These are phyloP conservation scores for Firmiana major DNA, from an alignment of 345 rosid species.

Conservation along the genomic window DNA sequence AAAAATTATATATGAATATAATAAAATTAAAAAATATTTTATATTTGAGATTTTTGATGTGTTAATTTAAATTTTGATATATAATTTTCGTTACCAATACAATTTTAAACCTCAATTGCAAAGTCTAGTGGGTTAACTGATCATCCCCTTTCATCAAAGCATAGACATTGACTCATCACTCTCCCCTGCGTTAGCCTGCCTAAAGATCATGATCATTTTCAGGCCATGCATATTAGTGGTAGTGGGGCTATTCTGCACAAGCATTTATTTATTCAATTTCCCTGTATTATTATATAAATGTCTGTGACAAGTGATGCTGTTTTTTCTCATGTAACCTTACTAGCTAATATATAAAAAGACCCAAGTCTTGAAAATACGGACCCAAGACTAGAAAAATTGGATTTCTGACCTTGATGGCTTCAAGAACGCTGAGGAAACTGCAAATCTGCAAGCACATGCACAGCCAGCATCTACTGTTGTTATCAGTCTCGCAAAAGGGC, in stretches of 20 bases:
- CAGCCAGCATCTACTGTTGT: not conserved
- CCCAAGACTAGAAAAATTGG: not conserved
- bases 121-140: too few relatives aligned
- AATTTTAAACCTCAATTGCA: too few relatives aligned
- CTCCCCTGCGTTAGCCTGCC: conserved; percentile 2
- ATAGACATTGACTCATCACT: conserved; percentile 4
- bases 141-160: not conserved
- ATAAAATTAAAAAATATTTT: too few relatives aligned
- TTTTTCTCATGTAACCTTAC: not conserved
- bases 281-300: not conserved
- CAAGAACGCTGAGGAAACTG: not conserved
- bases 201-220: not conserved
- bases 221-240: not conserved
- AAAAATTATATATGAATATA: too few relatives aligned
- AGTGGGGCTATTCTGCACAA: not conserved
- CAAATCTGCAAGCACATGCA: conserved; percentile 11
- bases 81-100: too few relatives aligned
- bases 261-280: not conserved
- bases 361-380: not conserved
- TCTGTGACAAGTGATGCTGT: too few relatives aligned
- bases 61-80: too few relatives aligned
- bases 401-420: conserved; percentile 8
- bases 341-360: not conserved
- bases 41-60: too few relatives aligned
- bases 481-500: not conserved